Conservation (phyloP, 495 filamentous ascomycete species). For the Penicillium lividum region DNA sequence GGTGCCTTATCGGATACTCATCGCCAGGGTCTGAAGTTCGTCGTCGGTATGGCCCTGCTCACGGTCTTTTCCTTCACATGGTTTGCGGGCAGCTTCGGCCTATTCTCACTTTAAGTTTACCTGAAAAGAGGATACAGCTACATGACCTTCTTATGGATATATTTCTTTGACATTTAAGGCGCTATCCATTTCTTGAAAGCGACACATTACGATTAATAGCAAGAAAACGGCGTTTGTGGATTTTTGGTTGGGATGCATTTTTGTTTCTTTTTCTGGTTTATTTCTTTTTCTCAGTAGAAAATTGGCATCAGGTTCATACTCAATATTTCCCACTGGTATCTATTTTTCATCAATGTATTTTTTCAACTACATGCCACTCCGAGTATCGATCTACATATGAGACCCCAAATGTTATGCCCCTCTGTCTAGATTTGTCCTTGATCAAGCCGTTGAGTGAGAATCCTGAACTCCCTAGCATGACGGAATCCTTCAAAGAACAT, state of each 20-base stretch:
- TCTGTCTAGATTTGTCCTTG: too few relatives aligned
- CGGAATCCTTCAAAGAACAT: too few relatives aligned
- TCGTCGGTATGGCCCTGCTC: conserved; percentile 70
- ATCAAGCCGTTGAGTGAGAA: too few relatives aligned
- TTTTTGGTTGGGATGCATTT: conserved; percentile 13
- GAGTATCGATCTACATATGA: too few relatives aligned
- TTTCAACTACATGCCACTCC: not conserved
- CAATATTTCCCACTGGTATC: not conserved
- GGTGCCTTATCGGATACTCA: conserved; percentile 66
- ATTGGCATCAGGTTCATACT: not conserved
- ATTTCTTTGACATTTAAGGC: conserved; percentile 14
- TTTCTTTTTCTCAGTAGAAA: conserved; percentile 2
- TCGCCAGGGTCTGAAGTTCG: conserved; percentile 66
- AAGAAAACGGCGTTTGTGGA: conserved; percentile 31
- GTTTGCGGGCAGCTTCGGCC: conserved; percentile 73
- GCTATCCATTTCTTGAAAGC: conserved; percentile 24
- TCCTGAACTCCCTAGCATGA: too few relatives aligned
- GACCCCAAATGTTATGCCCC: too few relatives aligned
- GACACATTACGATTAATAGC: conserved; percentile 32
- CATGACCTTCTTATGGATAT: conserved; percentile 27
- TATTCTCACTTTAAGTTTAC: conserved; percentile 43
- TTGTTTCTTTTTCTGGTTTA: conserved; percentile 12
- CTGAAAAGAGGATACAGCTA: not conserved
- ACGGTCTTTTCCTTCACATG: conserved; percentile 85
- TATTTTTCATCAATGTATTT: not conserved